Conservation (phyloP, 2,329 filamentous ascomycete genomes). For the Hortaea werneckii region DNA sequence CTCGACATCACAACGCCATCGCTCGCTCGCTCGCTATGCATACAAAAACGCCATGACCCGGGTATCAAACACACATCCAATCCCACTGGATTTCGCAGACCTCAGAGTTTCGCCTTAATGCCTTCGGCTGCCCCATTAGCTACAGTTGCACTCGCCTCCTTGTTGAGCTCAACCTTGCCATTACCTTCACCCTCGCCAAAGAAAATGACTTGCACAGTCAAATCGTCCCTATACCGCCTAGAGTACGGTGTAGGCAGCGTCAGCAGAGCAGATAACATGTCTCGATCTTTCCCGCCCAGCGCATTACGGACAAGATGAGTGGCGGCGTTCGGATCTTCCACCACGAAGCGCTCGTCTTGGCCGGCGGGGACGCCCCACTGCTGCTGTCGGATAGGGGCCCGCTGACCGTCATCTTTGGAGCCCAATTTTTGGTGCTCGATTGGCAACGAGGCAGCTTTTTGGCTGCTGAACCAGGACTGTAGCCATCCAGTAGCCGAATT, state of each 20-base stretch:
- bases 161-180: slow-evolving; percentile 62
- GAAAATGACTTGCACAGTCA: slow-evolving; percentile 97
- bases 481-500: slow-evolving; percentile 47
- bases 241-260: slow-evolving; percentile 88
- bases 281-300: slow-evolving; percentile 81
- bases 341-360: slow-evolving; percentile 72
- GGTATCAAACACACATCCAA: too few species aligned
- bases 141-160: slow-evolving; percentile 63
- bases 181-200: slow-evolving; percentile 73
- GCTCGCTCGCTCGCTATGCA: too few species aligned
- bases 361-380: slow-evolving; percentile 79
- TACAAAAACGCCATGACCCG: too few species aligned
- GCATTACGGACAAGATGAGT: slow-evolving; percentile 94
- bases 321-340: slow-evolving; percentile 90
- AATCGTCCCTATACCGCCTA: slow-evolving; percentile 82
- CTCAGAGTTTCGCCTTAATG: slow-evolving; percentile 17
- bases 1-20: too few species aligned
- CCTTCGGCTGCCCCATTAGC: slow-evolving; percentile 3
- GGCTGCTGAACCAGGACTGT: slow-evolving; percentile 54
- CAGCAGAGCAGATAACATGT: slow-evolving; percentile 85
- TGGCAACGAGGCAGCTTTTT: slow-evolving; percentile 47
- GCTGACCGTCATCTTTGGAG: slow-evolving; percentile 49
- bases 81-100: background rate
- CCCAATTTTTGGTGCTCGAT: slow-evolving; percentile 52
- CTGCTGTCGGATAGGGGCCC: slow-evolving; percentile 74